These are phyloP conservation scores for Nasturtium officinale DNA, from an alignment of 345 rosid species.

Conservation along the genomic window DNA sequence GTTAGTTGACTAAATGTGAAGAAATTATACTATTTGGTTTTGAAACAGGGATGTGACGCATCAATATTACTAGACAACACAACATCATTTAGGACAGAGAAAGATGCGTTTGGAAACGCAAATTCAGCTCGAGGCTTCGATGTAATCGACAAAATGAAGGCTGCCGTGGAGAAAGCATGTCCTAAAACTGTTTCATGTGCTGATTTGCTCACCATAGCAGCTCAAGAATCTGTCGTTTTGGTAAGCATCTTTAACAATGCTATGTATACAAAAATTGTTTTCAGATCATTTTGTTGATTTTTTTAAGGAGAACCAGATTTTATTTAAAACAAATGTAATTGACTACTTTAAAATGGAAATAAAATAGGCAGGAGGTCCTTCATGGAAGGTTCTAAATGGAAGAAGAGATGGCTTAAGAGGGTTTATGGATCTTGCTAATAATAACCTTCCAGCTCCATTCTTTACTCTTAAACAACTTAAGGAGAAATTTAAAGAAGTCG, in stretches of 20 bases:
- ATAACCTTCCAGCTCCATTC: constrained; percentile 32
- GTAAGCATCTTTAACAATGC: constrained; percentile 34
- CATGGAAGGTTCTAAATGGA: constrained; percentile 34
- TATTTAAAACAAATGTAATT: neutral
- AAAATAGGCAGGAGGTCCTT: constrained; percentile 37
- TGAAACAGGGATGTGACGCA: constrained; percentile 67
- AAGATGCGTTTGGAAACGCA: constrained; percentile 49
- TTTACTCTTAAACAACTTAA: constrained; percentile 29
- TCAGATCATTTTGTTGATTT: neutral
- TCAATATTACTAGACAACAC: constrained; percentile 59
- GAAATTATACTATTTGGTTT: too few species aligned
- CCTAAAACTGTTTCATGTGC: constrained; percentile 70
- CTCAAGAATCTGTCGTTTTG: constrained; percentile 59
- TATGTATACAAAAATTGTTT: neutral
- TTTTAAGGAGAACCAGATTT: neutral
- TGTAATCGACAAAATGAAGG: constrained; percentile 60
- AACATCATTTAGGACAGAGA: constrained; percentile 56
- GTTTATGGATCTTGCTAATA: constrained; percentile 39
- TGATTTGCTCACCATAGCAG: constrained; percentile 60
- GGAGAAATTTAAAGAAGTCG: constrained; percentile 18
- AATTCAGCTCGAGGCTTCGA: constrained; percentile 64
- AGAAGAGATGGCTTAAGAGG: constrained; percentile 37
- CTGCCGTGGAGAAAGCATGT: constrained; percentile 55
- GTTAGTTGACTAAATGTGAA: too few species aligned
- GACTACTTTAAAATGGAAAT: neutral